These are phyloP conservation scores for Dictyostelium purpureum DNA, from an alignment of 78 protist genomes.

Conservation along the genomic window DNA sequence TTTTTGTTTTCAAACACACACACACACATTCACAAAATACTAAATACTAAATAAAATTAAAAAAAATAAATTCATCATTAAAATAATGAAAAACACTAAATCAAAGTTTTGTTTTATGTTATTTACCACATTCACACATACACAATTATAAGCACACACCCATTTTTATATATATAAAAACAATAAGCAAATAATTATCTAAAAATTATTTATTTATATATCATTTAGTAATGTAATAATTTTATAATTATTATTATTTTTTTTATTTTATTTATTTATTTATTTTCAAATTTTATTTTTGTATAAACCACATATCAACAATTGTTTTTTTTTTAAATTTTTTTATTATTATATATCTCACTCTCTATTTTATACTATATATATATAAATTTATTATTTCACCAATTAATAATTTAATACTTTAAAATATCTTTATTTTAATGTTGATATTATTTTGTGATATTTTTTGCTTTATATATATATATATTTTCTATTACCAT, in stretches of 20 bases:
- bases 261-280: background rate
- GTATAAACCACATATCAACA: background rate
- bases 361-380: background rate
- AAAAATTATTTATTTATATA: too few relatives aligned
- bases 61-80: too few relatives aligned
- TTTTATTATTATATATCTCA: background rate
- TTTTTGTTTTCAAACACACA: too few relatives aligned
- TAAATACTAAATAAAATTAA: too few relatives aligned
- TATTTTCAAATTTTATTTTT: background rate
- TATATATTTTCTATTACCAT: too few relatives aligned
- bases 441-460: too few relatives aligned
- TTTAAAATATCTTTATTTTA: background rate
- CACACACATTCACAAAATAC: too few relatives aligned
- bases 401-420: background rate
- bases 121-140: background rate
- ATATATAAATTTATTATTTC: background rate
- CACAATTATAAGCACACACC: background rate
- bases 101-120: background rate
- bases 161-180: too few relatives aligned
- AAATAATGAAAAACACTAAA: background rate
- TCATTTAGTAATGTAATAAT: background rate
- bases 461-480: too few relatives aligned
- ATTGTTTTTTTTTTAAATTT: background rate
- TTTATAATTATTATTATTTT: background rate
- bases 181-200: too few relatives aligned